Percentiles rank a stretch among this genome's conserved stretches.
Evolutionary conservation across 139 green algal genomes (phyloP).

Genomic region (Chlamydomonas sphaeroides): DNA sequence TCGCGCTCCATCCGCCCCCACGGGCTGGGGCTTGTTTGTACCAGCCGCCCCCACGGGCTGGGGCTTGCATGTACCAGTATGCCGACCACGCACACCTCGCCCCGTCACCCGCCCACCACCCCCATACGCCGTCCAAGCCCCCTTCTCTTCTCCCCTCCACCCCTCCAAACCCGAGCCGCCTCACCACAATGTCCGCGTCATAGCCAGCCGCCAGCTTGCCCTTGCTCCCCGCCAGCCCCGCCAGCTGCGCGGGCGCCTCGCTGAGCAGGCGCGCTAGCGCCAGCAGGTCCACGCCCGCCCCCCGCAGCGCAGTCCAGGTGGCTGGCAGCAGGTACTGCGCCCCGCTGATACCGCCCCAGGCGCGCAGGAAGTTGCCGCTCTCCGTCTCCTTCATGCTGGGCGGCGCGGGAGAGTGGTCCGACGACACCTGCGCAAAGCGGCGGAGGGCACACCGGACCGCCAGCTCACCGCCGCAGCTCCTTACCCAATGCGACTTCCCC

Average conservation of each 20-base stretch:
- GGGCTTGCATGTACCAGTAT: too few species aligned
- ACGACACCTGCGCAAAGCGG: constrained; percentile 45
- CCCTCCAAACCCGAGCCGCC: too few species aligned
- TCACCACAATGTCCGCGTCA: constrained; percentile 92
- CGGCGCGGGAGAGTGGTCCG: constrained; percentile 92
- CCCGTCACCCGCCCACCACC: too few species aligned
- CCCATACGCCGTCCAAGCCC: too few species aligned
- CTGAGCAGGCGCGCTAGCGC: constrained; percentile 59
- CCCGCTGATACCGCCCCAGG: constrained; percentile 94
- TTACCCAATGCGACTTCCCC: too few species aligned
- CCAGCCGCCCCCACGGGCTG: too few species aligned
- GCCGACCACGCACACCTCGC: too few species aligned
- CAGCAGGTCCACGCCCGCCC: constrained; percentile 30
- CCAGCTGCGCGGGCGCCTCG: constrained; percentile 72
- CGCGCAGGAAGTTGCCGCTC: constrained; percentile 86
- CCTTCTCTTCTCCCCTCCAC: too few species aligned
- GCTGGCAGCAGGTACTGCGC: constrained; percentile 90
- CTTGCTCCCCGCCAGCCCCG: constrained; percentile 70
- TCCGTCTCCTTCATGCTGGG: constrained; percentile 82
- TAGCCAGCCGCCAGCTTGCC: constrained; percentile 73
- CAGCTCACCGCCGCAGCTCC: too few species aligned
- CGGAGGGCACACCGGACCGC: too few species aligned
- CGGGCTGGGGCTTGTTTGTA: too few species aligned
- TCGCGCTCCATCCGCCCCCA: too few species aligned
- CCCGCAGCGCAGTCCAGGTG: constrained; percentile 74